Conservation (phyloP, 768 basidiomycete species). For the Exsudoporus frostii region DNA sequence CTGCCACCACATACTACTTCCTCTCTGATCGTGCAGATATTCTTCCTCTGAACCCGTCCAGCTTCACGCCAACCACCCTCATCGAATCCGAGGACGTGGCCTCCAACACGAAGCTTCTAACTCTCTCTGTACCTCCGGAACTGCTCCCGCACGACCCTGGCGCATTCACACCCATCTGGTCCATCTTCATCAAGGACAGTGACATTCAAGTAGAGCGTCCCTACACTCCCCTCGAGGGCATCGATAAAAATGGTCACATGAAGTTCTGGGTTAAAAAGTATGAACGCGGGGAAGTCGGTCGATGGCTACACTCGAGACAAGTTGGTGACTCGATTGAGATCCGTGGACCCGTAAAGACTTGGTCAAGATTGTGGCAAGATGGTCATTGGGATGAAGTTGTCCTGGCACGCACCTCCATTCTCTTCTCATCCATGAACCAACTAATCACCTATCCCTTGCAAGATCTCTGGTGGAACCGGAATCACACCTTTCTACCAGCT, state of each 20-base stretch:
- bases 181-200: slow-evolving; percentile 79
- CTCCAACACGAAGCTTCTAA: slow-evolving; percentile 60
- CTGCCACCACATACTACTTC: slow-evolving; percentile 49
- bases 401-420: slow-evolving; percentile 46
- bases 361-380: slow-evolving; percentile 45
- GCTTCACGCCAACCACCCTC: slow-evolving; percentile 59
- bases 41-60: slow-evolving; percentile 41
- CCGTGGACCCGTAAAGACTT: slow-evolving; percentile 72
- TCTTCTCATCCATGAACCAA: not conserved
- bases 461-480: slow-evolving; percentile 89
- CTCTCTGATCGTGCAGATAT: slow-evolving; percentile 48
- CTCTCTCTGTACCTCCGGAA: slow-evolving; percentile 51
- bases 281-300: slow-evolving; percentile 72
- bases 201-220: slow-evolving; percentile 87
- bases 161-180: slow-evolving; percentile 55
- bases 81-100: slow-evolving; percentile 51
- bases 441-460: not conserved
- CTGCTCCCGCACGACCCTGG: slow-evolving; percentile 28
- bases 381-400: slow-evolving; percentile 75
- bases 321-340: slow-evolving; percentile 69
- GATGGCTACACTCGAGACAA: slow-evolving; percentile 74
- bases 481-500: slow-evolving; percentile 85
- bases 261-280: slow-evolving; percentile 82
- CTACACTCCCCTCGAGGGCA: slow-evolving; percentile 76
- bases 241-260: slow-evolving; percentile 65